These are phyloP conservation scores for Neonectria sp. DNA, from an alignment of 2,329 filamentous ascomycete species.

Conservation along the genomic window DNA sequence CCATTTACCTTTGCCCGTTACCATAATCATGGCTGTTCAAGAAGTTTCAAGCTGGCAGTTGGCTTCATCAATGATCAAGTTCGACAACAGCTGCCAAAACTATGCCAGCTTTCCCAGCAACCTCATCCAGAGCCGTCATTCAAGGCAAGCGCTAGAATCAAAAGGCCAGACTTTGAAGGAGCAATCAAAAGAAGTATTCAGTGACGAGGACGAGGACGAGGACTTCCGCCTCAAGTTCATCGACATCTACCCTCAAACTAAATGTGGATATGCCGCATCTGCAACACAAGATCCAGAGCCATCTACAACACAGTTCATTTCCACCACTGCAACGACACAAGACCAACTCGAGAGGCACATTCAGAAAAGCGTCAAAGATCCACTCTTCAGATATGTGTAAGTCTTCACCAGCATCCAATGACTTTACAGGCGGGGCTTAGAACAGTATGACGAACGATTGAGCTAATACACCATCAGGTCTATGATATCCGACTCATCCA, in stretches of 20 bases:
- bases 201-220: too few relatives aligned
- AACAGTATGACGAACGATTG: too few relatives aligned
- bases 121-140: conserved; percentile 1
- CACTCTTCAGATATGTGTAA: conserved; percentile 33
- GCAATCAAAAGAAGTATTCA: conserved; percentile 4
- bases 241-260: background rate
- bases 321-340: conserved; percentile 2
- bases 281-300: background rate
- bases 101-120: conserved; percentile 6
- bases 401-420: background rate
- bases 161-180: background rate
- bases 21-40: too few relatives aligned
- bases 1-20: too few relatives aligned
- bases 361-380: background rate
- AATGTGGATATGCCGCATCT: background rate
- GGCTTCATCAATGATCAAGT: background rate
- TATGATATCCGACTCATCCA: conserved; percentile 30
- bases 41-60: background rate
- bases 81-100: background rate
- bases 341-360: conserved; percentile 8
- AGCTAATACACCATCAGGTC: conserved; percentile 18
- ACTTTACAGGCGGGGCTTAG: too few relatives aligned
- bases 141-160: background rate
- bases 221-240: conserved; percentile 11
- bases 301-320: background rate